Conservation (phyloP, 2,329 filamentous ascomycete genomes). For the Trematosphaeria pertusa region DNA sequence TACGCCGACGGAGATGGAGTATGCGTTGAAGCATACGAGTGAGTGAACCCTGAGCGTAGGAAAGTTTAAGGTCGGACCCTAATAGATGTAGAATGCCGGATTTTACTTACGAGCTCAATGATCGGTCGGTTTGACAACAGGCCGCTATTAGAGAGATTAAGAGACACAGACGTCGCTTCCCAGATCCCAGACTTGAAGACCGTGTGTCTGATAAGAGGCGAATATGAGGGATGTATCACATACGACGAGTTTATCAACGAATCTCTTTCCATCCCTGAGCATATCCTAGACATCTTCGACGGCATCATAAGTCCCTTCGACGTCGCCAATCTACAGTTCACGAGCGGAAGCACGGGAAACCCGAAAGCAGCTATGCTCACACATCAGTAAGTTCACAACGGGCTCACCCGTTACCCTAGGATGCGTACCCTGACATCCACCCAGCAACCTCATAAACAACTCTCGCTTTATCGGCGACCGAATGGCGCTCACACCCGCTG, state of each 20-base stretch:
- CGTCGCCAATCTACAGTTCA: slow-evolving; percentile 48
- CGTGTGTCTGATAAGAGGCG: slow-evolving; percentile 41
- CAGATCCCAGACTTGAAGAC: slow-evolving; percentile 38
- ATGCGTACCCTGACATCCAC: too few species aligned
- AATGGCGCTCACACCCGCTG: slow-evolving; percentile 69
- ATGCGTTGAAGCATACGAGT: slow-evolving; percentile 75
- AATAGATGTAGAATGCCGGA: slow-evolving; percentile 64
- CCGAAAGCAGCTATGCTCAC: slow-evolving; percentile 50
- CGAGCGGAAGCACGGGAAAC: slow-evolving; percentile 47
- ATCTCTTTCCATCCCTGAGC: slow-evolving; percentile 37
- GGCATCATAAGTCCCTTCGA: slow-evolving; percentile 43
- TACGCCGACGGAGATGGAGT: slow-evolving; percentile 73
- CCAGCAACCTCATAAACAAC: slow-evolving; percentile 50
- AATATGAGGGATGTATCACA: slow-evolving; percentile 59
- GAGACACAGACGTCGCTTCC: slow-evolving; percentile 23
- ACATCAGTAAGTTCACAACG: slow-evolving; percentile 37
- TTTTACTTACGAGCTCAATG: slow-evolving; percentile 74
- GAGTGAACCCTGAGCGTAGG: slow-evolving; percentile 27
- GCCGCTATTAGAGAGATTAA: slow-evolving; percentile 58
- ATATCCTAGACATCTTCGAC: slow-evolving; percentile 45
- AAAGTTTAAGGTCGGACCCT: background rate
- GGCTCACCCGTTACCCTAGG: too few species aligned
- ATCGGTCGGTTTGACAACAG: slow-evolving; percentile 72
- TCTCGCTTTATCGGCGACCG: slow-evolving; percentile 65
- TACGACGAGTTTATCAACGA: slow-evolving; percentile 64